Base-by-base conservation (phyloP, 148 eudicot species). In the Amaranthus hypochondriacus region DNA sequence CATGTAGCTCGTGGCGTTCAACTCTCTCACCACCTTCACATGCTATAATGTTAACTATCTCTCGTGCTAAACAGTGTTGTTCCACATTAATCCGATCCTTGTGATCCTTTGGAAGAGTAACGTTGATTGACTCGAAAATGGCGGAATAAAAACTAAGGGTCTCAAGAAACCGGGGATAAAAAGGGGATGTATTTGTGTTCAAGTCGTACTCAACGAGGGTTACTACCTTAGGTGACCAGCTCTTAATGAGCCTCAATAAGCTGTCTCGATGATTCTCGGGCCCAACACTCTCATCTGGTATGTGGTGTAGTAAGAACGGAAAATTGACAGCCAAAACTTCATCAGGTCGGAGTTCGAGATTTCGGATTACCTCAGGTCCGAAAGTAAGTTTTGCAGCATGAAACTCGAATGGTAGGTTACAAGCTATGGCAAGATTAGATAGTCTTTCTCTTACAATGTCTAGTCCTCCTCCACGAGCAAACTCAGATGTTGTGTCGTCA, bases 1-100 rank as follows among this genome's bases (percentile, higher is more conserved):
- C 88, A 15, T 84, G 82, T 52, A 79, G 75, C 84, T 88, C 92
- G 18, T 81, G 92, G 0, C 92, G 70, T 66, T 86, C 92, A 46
- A 84, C 83, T 57, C 92, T 88, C 65, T 86, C 88, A 18, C 76
- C 76, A 60, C 85, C 88, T 64, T 87, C 91, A 64, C 91, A 87
- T 5, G 91, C 91, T 71, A 87, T 80, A 62, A 86, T 79, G 68
- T 88, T 88, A 21, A 88, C 89, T 11, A 88, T 78, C 7, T 86
- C 89, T 57, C 83, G 77, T 6, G 89, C 91, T 76, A 88, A 43
- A 73, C 91, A 88, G 48, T 88, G 91, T 69, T 88, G 87, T 59
- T 88, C 91, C 3, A 84, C 84, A 39, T 68, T 88, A 54, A 86
- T 82, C 76, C 91, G 76, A 68, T 84, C 81, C 71, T 84, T 82